A percentile compares a stretch with the other conserved stretches of the same genome.
Evolutionary conservation across 2,329 filamentous ascomycete species (phyloP).

Genomic region (Aspergillus uvarum): DNA sequence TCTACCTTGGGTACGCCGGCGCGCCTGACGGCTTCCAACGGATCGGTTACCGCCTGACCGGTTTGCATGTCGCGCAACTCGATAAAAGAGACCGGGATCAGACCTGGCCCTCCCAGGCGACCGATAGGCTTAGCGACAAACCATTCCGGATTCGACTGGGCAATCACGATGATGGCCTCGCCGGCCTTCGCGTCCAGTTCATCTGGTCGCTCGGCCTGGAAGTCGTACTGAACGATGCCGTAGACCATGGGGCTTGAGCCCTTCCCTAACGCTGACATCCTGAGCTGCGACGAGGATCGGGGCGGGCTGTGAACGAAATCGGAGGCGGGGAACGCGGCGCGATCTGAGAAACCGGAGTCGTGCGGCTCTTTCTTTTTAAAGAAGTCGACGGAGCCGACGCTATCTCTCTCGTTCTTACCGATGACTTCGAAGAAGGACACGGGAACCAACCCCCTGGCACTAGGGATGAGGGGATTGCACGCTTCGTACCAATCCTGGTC

Average conservation of each 20-base stretch:
- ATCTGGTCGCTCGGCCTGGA: conserved; percentile 90
- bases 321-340: conserved; percentile 37
- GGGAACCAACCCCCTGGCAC: conserved; percentile 85
- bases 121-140: conserved; percentile 99
- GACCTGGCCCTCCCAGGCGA: conserved; percentile 85
- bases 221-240: conserved; percentile 95
- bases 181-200: conserved; percentile 93
- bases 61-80: conserved; percentile 94
- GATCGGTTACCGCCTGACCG: conserved; percentile 76
- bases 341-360: conserved; percentile 83
- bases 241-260: conserved; percentile 82
- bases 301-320: conserved; percentile 26
- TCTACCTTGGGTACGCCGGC: conserved; percentile 93
- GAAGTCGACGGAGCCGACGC: conserved; percentile 64
- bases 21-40: conserved; percentile 78
- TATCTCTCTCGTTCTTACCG: conserved; percentile 88
- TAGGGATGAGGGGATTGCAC: conserved; percentile 83
- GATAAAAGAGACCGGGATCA: conserved; percentile 96
- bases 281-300: conserved; percentile 33
- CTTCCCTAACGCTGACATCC: conserved; percentile 52
- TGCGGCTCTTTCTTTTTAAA: conserved; percentile 64
- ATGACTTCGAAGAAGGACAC: conserved; percentile 91
- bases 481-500: conserved; percentile 97
- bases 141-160: conserved; percentile 98
- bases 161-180: conserved; percentile 97